phyloP scores from a whole-genome alignment of 139 green algal genomes.

The Zygnema circumcarinatum region DNA sequence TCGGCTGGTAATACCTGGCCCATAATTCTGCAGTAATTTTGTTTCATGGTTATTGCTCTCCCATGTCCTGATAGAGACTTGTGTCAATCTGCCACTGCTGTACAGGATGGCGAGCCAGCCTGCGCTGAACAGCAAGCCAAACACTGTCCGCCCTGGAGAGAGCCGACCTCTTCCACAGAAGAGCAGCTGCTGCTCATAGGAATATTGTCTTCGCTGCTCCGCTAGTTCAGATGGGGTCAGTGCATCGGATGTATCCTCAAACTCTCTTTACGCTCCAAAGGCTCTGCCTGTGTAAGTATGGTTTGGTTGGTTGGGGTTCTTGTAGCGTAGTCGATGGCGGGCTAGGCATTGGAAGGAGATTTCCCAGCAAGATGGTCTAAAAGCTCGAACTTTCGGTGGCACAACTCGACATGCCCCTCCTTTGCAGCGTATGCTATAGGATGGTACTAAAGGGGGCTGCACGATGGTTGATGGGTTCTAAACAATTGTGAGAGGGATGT shows the following conservation, averaged over 20 bases:
- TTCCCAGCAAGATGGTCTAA: not conserved
- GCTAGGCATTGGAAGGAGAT: not conserved
- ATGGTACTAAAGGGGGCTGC: not conserved
- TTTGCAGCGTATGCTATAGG: not conserved
- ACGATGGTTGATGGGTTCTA: not conserved
- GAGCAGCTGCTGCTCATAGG: conserved; percentile 58
- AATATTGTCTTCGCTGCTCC: no score
- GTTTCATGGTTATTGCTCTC: no score
- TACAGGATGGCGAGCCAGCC: conserved; percentile 63
- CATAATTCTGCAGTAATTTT: no score
- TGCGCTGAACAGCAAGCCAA: conserved; percentile 53
- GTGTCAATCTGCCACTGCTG: no score
- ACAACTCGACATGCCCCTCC: not conserved
- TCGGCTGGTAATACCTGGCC: no score
- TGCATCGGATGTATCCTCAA: no score
- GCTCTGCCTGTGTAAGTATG: not conserved
- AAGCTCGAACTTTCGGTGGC: not conserved
- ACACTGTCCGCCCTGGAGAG: conserved; percentile 53
- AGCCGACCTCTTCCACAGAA: conserved; percentile 57
- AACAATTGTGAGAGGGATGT: not conserved
- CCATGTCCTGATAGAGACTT: no score
- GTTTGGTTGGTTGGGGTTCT: not conserved
- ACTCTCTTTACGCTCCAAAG: not conserved
- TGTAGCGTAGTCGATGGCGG: not conserved
- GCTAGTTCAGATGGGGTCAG: no score